Base-by-base conservation (phyloP, 345 rosid genomes). In the Zanthoxylum bungeanum region DNA sequence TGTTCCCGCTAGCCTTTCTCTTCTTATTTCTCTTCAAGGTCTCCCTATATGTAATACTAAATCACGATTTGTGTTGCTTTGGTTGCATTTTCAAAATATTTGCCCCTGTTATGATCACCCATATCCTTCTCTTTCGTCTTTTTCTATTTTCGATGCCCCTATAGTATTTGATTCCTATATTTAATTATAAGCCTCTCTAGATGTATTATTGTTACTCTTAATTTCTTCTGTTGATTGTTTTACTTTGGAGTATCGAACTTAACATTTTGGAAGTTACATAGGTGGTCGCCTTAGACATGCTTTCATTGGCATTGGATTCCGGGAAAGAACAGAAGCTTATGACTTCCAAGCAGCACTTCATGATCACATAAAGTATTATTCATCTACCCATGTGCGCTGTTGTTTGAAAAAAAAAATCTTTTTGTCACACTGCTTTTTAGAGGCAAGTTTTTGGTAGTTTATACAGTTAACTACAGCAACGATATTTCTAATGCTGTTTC, bases 321-420 rank as follows among this genome's bases (percentile, higher is more conserved):
- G 99, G 56, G 99, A 96, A 84, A 93, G 99, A 83, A 88, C 96
- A 36, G 88, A 96, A 80, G 99, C 99, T 22, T 96, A 96, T 73
- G 98, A 96, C 80, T 93, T 96, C 78, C 99, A 96, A 81, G 98
- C 97, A 28, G 99, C 97, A 50, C 75, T 96, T 66, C 98, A 96
- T 76, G 99, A 96, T 79, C 99, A 96, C 65, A 81, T 93, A 88
- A 93, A 93, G 99, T 96, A 93, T 63, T 39, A 28, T 60, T 58
- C 59, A n/a, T 40, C 17, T 25, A 9, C 46, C 67, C 7, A 60
- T 68, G 16, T 55, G 14, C 34, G 68, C 22, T 25, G 1, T 7
- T 34, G n/a, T n/a, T 76, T 57, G 0, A 51, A 19, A n/a, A n/a
- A n/a, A n/a, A n/a, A n/a, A n/a, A n/a, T 47, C 24, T 49, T 33